Evolutionary conservation across 306 rosid species (phyloP).

Genomic region (Malus sylvestris): DNA sequence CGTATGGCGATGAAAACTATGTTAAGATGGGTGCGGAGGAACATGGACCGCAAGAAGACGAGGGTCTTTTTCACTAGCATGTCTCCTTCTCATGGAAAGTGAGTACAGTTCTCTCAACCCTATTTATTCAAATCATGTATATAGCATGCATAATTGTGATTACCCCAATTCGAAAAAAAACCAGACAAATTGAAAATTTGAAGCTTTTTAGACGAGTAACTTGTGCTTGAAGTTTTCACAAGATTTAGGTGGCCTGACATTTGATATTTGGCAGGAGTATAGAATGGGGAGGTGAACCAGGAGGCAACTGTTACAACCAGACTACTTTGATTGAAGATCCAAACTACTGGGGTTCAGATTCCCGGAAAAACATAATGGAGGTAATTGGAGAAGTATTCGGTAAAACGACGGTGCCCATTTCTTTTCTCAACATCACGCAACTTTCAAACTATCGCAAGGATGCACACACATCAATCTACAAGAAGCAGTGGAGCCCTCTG

Average conservation of each 20-base stretch:
- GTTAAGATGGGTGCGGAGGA: constrained; percentile 84
- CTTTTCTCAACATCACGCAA: constrained; percentile 84
- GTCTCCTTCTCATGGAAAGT: constrained; percentile 96
- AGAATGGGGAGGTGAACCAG: constrained; percentile 76
- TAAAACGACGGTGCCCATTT: constrained; percentile 56
- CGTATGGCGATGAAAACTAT: constrained; percentile 91
- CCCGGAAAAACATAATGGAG: constrained; percentile 64
- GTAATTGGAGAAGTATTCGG: constrained; percentile 67
- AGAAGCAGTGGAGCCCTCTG: constrained; percentile 87
- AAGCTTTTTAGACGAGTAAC: background rate
- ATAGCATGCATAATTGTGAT: background rate
- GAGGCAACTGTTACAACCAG: constrained; percentile 76
- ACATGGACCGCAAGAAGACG: constrained; percentile 76
- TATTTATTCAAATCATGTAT: background rate
- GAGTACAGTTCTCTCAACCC: background rate
- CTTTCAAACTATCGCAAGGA: constrained; percentile 76
- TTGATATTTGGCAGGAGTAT: constrained; percentile 50
- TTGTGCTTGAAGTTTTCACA: background rate
- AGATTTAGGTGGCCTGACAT: background rate
- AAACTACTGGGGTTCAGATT: constrained; percentile 74
- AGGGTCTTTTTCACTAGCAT: constrained; percentile 99
- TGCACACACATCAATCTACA: constrained; percentile 88
- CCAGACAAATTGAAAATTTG: background rate
- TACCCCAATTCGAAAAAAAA: background rate
- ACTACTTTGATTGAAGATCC: constrained; percentile 62